phyloP scores from a whole-genome alignment of 1,284 basidiomycete species.

The Grifola frondosa region DNA sequence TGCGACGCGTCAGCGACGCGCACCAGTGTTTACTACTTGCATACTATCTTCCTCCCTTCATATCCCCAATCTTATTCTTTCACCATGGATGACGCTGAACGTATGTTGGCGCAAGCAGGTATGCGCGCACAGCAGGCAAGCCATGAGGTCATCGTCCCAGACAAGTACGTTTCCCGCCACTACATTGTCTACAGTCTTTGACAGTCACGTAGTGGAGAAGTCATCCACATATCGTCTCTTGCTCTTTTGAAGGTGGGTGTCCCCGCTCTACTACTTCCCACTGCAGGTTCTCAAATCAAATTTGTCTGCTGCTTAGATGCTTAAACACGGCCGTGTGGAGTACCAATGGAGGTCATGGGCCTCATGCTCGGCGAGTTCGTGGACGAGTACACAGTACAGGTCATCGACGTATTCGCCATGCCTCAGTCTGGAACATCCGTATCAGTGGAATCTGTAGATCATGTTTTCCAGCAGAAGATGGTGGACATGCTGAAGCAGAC shows the following conservation, averaged over 20 bases:
- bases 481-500: constrained; percentile 99
- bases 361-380: constrained; percentile 99
- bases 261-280: neutral
- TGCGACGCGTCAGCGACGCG: constrained; percentile 38
- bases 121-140: constrained; percentile 35
- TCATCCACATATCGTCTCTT: constrained; percentile 93
- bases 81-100: constrained; percentile 57
- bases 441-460: constrained; percentile 98
- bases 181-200: neutral
- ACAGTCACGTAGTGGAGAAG: constrained; percentile 74
- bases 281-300: neutral
- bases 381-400: constrained; percentile 97
- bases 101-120: constrained; percentile 51
- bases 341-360: constrained; percentile 99
- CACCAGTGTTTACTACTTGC: constrained; percentile 10
- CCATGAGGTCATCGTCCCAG: constrained; percentile 58
- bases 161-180: constrained; percentile 55
- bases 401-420: constrained; percentile 99
- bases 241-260: constrained; percentile 82
- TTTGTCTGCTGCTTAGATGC: constrained; percentile 67
- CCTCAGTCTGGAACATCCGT: constrained; percentile 99
- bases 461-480: constrained; percentile 99
- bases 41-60: constrained; percentile 4
- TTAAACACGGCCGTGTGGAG: constrained; percentile 99
- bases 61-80: neutral